phyloP scores from a whole-genome alignment of 768 basidiomycete species.

The Coprinopsis strossmayeri region DNA sequence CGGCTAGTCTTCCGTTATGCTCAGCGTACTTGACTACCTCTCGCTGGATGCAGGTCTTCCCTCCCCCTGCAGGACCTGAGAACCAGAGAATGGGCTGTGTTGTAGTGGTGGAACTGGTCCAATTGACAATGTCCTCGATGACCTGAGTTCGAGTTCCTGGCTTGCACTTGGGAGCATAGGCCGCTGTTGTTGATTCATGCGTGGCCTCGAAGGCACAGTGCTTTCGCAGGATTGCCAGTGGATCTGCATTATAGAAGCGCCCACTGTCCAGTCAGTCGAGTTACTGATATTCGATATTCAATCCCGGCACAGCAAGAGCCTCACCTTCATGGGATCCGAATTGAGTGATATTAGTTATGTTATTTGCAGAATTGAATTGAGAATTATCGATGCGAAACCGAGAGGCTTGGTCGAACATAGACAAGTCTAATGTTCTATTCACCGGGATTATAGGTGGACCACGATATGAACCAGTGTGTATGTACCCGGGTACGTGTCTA shows the following conservation, averaged over 20 bases:
- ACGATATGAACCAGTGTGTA: no score
- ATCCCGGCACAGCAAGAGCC: no score
- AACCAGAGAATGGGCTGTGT: constrained; percentile 5
- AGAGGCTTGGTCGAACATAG: not conserved
- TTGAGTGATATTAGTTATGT: no score
- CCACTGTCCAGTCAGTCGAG: not conserved
- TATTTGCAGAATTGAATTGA: no score
- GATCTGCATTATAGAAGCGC: not conserved
- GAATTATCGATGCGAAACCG: not conserved
- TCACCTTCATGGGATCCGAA: no score
- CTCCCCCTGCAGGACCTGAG: constrained; percentile 8
- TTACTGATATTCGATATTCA: not conserved
- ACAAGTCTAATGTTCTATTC: no score
- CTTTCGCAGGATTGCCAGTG: not conserved
- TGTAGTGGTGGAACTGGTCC: not conserved
- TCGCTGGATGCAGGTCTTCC: constrained; percentile 10
- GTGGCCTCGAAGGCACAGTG: not conserved
- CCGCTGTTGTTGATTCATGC: not conserved
- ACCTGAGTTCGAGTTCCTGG: not conserved
- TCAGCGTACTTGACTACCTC: not conserved
- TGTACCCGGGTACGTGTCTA: no score
- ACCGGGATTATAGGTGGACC: no score
- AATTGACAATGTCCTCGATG: not conserved
- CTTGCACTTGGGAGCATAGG: constrained; percentile 5
- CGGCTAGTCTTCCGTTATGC: not conserved